Base-by-base conservation (phyloP, 768 basidiomycete genomes). In the Boletus sensibilis region DNA sequence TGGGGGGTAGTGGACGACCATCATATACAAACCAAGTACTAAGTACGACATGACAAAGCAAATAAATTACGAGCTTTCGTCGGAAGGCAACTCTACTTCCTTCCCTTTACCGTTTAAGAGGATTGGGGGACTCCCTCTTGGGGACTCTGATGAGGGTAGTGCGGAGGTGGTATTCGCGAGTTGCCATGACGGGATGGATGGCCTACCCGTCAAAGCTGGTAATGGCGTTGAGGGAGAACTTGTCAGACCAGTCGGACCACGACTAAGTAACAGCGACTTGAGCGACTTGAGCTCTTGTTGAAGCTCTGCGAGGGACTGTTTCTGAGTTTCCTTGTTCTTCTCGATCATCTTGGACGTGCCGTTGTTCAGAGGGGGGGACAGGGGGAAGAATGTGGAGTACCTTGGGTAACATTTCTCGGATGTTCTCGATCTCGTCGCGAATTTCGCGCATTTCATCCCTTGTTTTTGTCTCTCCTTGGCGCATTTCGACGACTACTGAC, bases 221-320 rank as follows among this genome's bases (percentile, higher is more conserved):
- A 76, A 61, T n/a, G 86, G 79, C 0, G 82, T 76, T 3, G 82
- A 68, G 29, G 82, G 75, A 21, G 79, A 75, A 59, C 75, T 78
- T 2, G 84, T 64, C 31, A 77, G 65, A 20, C 73, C 71, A n/a
- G 58, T 39, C 7, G 87, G 76, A 7, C 88, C 83, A 34, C 90
- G 84, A 60, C 84, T 91, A 9, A 95, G 79, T 9, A 98, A 75
- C 25, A 98, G 79, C 0, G 94, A 85, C 71, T 98, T 98, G 58
- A 98, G 77, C 0, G 95, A 98, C 67, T 94, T 94, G 65, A 98
- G 81, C 68, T 98, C 96, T 62, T 93, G 87, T 64, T 97, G 94
- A 13, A 98, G 79, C 64, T 98, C 96, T 51, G 80, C 75, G 14
- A 98, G 78, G 1, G 93, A 91, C 57, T 88, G 85, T 21, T 84